Evolutionary conservation across 768 basidiomycete genomes (phyloP).

Genomic region (Cytidiella melzeri): DNA sequence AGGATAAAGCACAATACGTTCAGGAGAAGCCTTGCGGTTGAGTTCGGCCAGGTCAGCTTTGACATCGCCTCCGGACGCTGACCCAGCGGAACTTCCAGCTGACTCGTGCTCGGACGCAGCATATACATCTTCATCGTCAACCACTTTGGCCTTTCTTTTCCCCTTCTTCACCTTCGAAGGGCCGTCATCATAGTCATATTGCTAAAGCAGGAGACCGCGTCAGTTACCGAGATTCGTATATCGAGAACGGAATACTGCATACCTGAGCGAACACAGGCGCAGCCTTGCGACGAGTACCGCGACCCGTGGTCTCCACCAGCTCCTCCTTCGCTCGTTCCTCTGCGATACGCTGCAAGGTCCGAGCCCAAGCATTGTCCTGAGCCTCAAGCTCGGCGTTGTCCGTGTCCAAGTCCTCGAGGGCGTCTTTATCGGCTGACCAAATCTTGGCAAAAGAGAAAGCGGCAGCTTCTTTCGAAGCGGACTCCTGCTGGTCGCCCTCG

Average conservation of each 20-base stretch:
- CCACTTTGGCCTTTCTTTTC: constrained; percentile 28
- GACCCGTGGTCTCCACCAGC: constrained; percentile 55
- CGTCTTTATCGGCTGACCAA: constrained; percentile 78
- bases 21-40: background rate
- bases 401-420: constrained; percentile 62
- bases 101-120: constrained; percentile 20
- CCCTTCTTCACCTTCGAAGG: constrained; percentile 25
- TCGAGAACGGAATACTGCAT: constrained; percentile 17
- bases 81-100: constrained; percentile 8
- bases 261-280: constrained; percentile 41
- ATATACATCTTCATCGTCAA: constrained; percentile 30
- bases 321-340: constrained; percentile 37
- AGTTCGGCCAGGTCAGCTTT: background rate
- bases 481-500: constrained; percentile 50
- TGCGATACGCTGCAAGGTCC: constrained; percentile 49
- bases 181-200: constrained; percentile 19
- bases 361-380: constrained; percentile 77
- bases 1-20: constrained; percentile 3
- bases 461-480: constrained; percentile 37
- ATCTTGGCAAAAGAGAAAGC: constrained; percentile 88
- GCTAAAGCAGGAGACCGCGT: constrained; percentile 16
- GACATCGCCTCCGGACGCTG: background rate
- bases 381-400: constrained; percentile 34
- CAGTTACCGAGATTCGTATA: background rate
- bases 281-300: constrained; percentile 71